phyloP scores from a whole-genome alignment of 441 rosid species.

The Pelargonium myrrhifolium region DNA sequence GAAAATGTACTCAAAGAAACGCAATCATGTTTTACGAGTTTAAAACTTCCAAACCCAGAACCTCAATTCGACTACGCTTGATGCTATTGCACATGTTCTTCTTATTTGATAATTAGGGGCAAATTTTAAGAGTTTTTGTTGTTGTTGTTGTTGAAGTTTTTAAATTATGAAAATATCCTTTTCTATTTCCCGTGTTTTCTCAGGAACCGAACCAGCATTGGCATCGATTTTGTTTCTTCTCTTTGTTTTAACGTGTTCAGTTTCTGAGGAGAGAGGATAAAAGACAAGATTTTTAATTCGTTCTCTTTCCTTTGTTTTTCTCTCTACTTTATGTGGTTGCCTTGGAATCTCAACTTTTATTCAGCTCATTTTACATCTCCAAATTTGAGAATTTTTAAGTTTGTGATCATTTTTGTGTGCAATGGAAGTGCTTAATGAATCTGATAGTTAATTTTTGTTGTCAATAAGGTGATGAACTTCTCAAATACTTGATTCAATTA shows the following conservation, averaged over 20 bases:
- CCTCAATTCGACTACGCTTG: too few relatives aligned
- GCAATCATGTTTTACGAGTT: not conserved
- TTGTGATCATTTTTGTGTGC: too few relatives aligned
- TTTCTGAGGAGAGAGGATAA: slow-evolving; percentile 18
- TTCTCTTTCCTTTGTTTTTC: slow-evolving; percentile 16
- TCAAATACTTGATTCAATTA: not conserved
- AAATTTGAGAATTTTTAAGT: not conserved
- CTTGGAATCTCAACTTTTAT: slow-evolving; percentile 11
- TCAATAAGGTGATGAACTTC: not conserved
- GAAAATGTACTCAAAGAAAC: not conserved
- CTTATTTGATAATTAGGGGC: too few relatives aligned
- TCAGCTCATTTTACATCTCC: not conserved
- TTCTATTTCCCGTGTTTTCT: slow-evolving; percentile 12
- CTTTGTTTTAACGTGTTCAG: slow-evolving; percentile 18
- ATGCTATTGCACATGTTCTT: too few relatives aligned
- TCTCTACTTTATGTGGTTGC: slow-evolving; percentile 16
- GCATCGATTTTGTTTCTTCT: slow-evolving; percentile 14
- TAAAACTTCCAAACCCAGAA: too few relatives aligned
- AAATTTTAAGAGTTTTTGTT: not conserved
- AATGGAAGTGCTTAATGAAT: not conserved
- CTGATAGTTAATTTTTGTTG: not conserved
- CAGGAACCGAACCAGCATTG: slow-evolving; percentile 12
- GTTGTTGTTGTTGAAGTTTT: not conserved
- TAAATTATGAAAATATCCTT: not conserved
- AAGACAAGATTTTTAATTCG: slow-evolving; percentile 18